Evolutionary conservation across 805 yeast species (phyloP).

Genomic region (Hanseniaspora hatyaiensis): DNA sequence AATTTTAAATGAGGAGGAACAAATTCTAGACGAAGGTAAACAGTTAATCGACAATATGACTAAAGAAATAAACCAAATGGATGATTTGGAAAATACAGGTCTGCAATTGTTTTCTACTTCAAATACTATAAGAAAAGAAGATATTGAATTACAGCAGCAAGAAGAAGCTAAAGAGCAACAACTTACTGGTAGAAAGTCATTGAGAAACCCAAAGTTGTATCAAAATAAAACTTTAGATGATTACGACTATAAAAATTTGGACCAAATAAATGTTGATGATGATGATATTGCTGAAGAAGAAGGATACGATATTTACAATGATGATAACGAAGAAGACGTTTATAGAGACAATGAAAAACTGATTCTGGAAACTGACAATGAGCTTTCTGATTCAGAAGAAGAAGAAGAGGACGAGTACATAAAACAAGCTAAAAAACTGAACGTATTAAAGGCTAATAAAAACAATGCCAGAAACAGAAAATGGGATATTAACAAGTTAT

Average conservation of each 20-base stretch:
- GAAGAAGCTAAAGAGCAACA: conserved; percentile 26
- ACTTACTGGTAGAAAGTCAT: conserved; percentile 50
- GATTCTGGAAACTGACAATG: conserved; percentile 43
- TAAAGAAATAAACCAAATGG: conserved; percentile 30
- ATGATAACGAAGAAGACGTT: conserved; percentile 37
- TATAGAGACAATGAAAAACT: conserved; percentile 28
- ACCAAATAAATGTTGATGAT: conserved; percentile 37
- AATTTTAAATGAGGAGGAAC: conserved; percentile 12
- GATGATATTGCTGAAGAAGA: conserved; percentile 32
- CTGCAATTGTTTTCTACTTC: conserved; percentile 62
- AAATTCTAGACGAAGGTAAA: conserved; percentile 55
- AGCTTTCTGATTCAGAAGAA: conserved; percentile 34
- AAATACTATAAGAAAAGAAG: conserved; percentile 37
- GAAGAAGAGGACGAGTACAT: conserved; percentile 29
- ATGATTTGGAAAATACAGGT: conserved; percentile 54
- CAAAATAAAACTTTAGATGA: conserved; percentile 41
- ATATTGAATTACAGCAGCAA: conserved; percentile 29
- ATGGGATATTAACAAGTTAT: conserved; percentile 72
- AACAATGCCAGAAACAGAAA: conserved; percentile 32
- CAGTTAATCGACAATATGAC: conserved; percentile 57
- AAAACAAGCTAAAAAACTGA: conserved; percentile 48
- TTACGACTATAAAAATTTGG: conserved; percentile 38
- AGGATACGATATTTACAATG: conserved; percentile 33
- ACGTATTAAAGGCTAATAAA: conserved; percentile 32
- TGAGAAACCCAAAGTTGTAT: conserved; percentile 53